Evolutionary conservation across 768 basidiomycete species (phyloP), one percentile per base, ranked within the genome.

Genomic region (Thelephora aurantiotincta): DNA sequence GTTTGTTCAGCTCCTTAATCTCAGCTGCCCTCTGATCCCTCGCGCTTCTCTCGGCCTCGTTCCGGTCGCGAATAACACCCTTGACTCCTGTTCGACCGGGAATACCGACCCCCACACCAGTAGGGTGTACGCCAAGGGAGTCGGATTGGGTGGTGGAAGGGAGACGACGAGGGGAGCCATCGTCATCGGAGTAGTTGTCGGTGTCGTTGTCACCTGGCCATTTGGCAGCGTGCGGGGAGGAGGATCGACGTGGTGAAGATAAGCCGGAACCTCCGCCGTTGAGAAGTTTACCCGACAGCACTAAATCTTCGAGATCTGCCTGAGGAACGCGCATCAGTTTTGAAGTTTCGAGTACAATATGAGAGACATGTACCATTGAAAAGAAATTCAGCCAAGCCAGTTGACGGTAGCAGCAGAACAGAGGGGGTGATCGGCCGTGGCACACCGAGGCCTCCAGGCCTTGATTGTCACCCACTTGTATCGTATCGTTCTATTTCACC

Each of bases 51-150:
- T 66, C 70, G 2, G 84, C 84, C 57, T 91, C 88, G 49, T 78
- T 69, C 26, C 77, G 72, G 63, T 91, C 88, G 22, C 86, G 74
- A 48, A 91, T 84, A 50, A 91, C 88, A 20, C 88, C 87, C 54
- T 91, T 91, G 43, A 90, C 88, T 18, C 88, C 88, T 5, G 88
- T 91, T 22, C 88, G 71, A 3, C 87, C 87, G 9, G 83, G 83
- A 30, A 30, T 9, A 3, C 81, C 84, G 82, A 89, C 83, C 7
- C 88, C 85, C 44, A 89, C 86, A 11, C 80, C 78, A 47, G 81
- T 76, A 43, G 66, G 58, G 50, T 64, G 62, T 6, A 47, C 51
- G 11, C 53, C 54, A 49, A 49, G 48, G 18, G 51, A 47, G n/a
- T 53, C 49, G 38, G 55, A 48, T 35, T 50, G 56, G 44, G 54